Percentiles rank a stretch among this genome's conserved stretches.
These are phyloP conservation scores for Aquilaria sinensis DNA, from an alignment of 345 rosid genomes.

Conservation along the genomic window DNA sequence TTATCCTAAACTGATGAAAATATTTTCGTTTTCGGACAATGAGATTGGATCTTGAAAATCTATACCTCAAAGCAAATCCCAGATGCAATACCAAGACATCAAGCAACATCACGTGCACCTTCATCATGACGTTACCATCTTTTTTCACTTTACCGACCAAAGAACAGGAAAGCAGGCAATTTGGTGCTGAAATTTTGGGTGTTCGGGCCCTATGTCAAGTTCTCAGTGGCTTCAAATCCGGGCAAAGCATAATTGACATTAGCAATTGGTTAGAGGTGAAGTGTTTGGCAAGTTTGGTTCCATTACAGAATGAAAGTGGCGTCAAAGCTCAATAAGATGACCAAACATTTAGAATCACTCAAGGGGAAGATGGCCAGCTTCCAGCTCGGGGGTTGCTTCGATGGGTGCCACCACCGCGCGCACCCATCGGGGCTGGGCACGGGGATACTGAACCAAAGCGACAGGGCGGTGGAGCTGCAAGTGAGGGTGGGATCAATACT, in stretches of 20 bases:
- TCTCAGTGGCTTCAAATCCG: neutral
- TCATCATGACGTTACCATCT: conserved; percentile 18
- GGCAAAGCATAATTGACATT: neutral
- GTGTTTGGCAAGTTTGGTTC: conserved; percentile 1
- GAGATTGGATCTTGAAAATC: too few species aligned
- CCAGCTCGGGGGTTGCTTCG: conserved; percentile 44
- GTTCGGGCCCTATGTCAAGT: conserved; percentile 9
- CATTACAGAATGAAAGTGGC: conserved; percentile 10
- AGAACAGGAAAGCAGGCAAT: conserved; percentile 7
- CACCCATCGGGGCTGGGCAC: conserved; percentile 39
- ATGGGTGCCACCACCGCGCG: conserved; percentile 52
- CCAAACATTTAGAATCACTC: conserved; percentile 27
- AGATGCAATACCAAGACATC: conserved; percentile 28
- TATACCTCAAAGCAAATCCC: too few species aligned
- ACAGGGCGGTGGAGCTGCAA: conserved; percentile 60
- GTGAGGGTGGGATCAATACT: conserved; percentile 71
- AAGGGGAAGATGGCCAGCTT: conserved; percentile 29
- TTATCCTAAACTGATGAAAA: too few species aligned
- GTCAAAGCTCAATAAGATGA: conserved; percentile 26
- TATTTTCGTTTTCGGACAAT: too few species aligned
- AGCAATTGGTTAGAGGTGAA: neutral
- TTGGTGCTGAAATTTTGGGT: conserved; percentile 17
- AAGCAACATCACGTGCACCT: conserved; percentile 33
- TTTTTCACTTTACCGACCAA: conserved; percentile 10
- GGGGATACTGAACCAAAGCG: conserved; percentile 64